phyloP scores from a whole-genome alignment of 2,329 filamentous ascomycete species.

The Colletotrichum sansevieriae region DNA sequence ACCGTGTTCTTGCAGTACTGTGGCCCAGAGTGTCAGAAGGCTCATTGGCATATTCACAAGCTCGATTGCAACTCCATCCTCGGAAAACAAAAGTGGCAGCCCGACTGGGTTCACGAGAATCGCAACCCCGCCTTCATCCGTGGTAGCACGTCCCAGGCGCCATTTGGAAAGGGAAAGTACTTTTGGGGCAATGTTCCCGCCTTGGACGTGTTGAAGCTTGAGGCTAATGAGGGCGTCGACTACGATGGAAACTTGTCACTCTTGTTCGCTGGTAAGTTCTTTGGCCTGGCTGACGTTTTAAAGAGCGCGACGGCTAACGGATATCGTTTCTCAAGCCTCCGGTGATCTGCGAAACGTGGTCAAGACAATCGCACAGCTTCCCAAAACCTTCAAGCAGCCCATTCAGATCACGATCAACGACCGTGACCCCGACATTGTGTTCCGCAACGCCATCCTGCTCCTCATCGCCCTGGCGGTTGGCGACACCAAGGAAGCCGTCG shows the following conservation, averaged over 20 bases:
- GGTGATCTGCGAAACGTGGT: slow-evolving; percentile 59
- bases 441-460: slow-evolving; percentile 55
- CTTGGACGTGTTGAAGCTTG: not conserved
- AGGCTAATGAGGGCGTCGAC: slow-evolving; percentile 22
- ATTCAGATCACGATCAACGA: slow-evolving; percentile 56
- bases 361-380: slow-evolving; percentile 53
- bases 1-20: slow-evolving; percentile 43
- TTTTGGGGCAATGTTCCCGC: slow-evolving; percentile 38
- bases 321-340: slow-evolving; percentile 51
- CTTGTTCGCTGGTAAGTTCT: slow-evolving; percentile 32
- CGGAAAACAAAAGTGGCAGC: slow-evolving; percentile 47
- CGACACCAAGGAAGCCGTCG: slow-evolving; percentile 30
- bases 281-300: not conserved
- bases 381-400: slow-evolving; percentile 44
- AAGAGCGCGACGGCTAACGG: not conserved
- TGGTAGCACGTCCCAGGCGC: not conserved
- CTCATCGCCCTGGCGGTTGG: slow-evolving; percentile 46
- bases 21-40: slow-evolving; percentile 47
- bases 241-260: slow-evolving; percentile 15
- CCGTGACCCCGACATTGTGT: slow-evolving; percentile 52
- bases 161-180: slow-evolving; percentile 20
- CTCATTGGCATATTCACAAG: slow-evolving; percentile 50
- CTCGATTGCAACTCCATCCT: slow-evolving; percentile 48
- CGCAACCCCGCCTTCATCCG: slow-evolving; percentile 46
- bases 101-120: slow-evolving; percentile 46